Base-by-base conservation (phyloP, 306 rosid species). In the Neltuma alba region DNA sequence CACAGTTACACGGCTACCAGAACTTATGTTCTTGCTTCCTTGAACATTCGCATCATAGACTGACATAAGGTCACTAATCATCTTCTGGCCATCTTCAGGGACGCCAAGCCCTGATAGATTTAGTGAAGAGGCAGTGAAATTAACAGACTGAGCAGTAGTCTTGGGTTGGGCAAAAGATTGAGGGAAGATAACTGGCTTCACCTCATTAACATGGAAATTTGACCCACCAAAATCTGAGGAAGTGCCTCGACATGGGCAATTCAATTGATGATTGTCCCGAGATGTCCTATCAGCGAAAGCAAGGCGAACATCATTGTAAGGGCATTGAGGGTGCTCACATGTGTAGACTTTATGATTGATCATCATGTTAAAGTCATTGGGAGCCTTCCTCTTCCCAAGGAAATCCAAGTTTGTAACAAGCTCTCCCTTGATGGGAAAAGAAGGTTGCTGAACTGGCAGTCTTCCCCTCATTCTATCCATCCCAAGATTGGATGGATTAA, bases 211-310 rank as follows among this genome's bases (percentile, higher is more conserved):
- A 45, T 89, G 91, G 78, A 87, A 87, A 72, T 77, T 85, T 77
- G 87, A 74, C 23, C 89, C 85, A 3, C 81, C 79, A 77, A 50
- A 89, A 73, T 87, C 87, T 10, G 90, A 55, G 69, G 61, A 55
- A 72, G 38, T 63, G 48, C 42, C 83, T 79, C 84, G 83, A 27
- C 55, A 87, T 10, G 88, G 83, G 76, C 93, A 89, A 55, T 47
- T 73, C 85, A 89, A 34, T 72, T 86, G 91, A 85, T 89, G 93
- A 63, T 87, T 89, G 86, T 89, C 93, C 79, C 93, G 78, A 6
- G 91, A 84, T 18, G 48, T 78, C 73, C 91, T 82, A 70, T 89
- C 91, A 2, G 71, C 64, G 23, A 89, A 89, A 42, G 88, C 93
- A 30, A 84, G 81, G 12, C 73, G 89, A 33, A 67, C 54, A 77